Evolutionary conservation across 2,329 filamentous ascomycete genomes (phyloP), one percentile per base, ranked within the genome.

Genomic region (Hymenoscyphus repandus): DNA sequence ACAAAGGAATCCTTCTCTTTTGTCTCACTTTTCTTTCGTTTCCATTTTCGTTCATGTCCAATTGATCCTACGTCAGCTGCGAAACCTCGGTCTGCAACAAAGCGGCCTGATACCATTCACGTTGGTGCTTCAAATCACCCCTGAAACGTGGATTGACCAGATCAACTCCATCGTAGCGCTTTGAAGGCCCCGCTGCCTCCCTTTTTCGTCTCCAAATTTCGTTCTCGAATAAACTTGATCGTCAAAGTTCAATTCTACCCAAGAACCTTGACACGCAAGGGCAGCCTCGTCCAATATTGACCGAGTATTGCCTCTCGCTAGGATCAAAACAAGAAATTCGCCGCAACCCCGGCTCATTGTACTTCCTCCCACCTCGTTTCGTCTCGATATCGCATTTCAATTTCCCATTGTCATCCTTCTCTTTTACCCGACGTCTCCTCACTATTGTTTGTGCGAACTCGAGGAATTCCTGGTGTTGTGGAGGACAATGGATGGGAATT

Each of bases 311-410:
- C 33, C 33, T 33, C 20, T 43, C 40, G 33, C 48, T 20, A 55
- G 51, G 34, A 40, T 39, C 39, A 34, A 18, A 15, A n/a, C 45
- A 47, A 47, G 42, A 31, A 11, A 20, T 15, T 45, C 31, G 17
- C 43, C n/a, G 15, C 20, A 30, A 32, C 33, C 40, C 45, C 20
- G 20, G 45, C 20, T 39, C 33, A 5, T 38, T 4, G 22, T 32
- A 27, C 4, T 4, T 7, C 34, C 40, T 52, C 46, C 47, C 33
- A 46, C 48, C 57, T 53, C 20, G 50, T 54, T 50, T 55, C 55
- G 57, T 59, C 58, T 53, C 50, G 55, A 57, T 52, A 46, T 59
- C 52, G 34, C 49, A 42, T 49, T 51, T 42, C 34, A 47, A 47
- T 43, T 37, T 43, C 37, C 49, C 50, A 43, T 48, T 45, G 48